Conservation (phyloP, 2,329 filamentous ascomycete genomes). For the Aureobasidium leucospermi region DNA sequence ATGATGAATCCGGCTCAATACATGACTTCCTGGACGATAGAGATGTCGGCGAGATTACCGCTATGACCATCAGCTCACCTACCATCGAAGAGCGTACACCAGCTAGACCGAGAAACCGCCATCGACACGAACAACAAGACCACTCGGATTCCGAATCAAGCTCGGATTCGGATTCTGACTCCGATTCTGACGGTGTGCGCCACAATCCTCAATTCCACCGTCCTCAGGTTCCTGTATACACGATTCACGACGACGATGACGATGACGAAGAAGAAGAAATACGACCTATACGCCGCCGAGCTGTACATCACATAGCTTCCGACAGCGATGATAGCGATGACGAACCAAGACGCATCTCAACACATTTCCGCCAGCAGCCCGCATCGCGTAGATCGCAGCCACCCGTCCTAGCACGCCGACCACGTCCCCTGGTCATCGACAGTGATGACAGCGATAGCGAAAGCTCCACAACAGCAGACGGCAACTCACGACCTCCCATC, state of each 20-base stretch:
- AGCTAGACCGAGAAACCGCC: background rate
- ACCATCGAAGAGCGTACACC: background rate
- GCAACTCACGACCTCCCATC: too few species aligned
- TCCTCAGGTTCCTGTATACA: background rate
- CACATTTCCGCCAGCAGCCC: background rate
- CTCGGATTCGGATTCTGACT: background rate
- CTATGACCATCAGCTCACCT: background rate
- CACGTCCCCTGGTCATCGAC: background rate
- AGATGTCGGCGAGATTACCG: slow-evolving; percentile 14
- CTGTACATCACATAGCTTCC: background rate
- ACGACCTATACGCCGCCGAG: background rate
- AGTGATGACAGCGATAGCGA: background rate
- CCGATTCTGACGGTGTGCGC: background rate
- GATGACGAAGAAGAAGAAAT: background rate
- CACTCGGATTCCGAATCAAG: background rate
- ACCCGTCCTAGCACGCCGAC: background rate
- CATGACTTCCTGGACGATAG: slow-evolving; percentile 20
- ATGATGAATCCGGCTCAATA: slow-evolving; percentile 11
- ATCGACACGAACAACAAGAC: background rate
- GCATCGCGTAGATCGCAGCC: background rate
- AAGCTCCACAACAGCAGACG: background rate
- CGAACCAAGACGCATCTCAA: background rate
- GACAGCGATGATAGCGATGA: background rate
- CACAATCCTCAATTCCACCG: background rate
- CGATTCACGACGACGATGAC: background rate